Percentiles rank a stretch among this genome's conserved stretches.
phyloP scores from a whole-genome alignment of 768 basidiomycete species.

The Podaxis sp. region DNA sequence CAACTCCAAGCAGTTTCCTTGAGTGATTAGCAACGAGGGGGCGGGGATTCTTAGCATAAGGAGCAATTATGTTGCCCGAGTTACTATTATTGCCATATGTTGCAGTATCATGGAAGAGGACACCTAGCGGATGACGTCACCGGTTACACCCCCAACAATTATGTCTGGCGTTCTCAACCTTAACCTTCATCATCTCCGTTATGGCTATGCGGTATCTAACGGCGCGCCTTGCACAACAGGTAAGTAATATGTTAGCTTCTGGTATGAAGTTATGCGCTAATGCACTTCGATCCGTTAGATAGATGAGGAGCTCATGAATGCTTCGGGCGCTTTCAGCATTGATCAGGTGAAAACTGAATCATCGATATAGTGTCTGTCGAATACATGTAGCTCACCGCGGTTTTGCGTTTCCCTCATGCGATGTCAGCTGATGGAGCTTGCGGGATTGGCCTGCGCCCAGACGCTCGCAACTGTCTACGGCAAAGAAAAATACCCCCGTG shows the following conservation, averaged over 20 bases:
- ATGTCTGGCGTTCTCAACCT: too few relatives aligned
- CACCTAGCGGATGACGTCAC: too few relatives aligned
- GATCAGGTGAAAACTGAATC: conserved; percentile 89
- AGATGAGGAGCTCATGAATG: conserved; percentile 91
- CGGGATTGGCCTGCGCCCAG: conserved; percentile 92
- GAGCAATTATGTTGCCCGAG: too few relatives aligned
- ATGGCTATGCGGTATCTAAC: conserved; percentile 66
- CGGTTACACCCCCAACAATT: too few relatives aligned
- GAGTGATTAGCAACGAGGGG: too few relatives aligned
- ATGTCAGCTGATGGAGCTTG: conserved; percentile 88
- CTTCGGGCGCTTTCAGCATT: conserved; percentile 87
- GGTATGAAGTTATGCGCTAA: background rate
- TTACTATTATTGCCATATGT: too few relatives aligned
- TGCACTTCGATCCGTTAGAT: conserved; percentile 51
- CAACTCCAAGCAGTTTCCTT: too few relatives aligned
- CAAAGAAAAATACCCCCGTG: conserved; percentile 64
- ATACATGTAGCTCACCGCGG: background rate
- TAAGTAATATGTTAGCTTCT: conserved; percentile 24
- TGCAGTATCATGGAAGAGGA: too few relatives aligned
- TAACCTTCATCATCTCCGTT: conserved; percentile 23
- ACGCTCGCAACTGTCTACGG: conserved; percentile 77
- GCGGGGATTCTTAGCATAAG: too few relatives aligned
- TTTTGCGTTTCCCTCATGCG: conserved; percentile 1
- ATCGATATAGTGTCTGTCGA: too few relatives aligned
- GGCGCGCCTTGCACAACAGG: conserved; percentile 77